Evolutionary conservation across 192 early-diverging fungal species (phyloP).

Genomic region (Linnemannia schmuckeri): DNA sequence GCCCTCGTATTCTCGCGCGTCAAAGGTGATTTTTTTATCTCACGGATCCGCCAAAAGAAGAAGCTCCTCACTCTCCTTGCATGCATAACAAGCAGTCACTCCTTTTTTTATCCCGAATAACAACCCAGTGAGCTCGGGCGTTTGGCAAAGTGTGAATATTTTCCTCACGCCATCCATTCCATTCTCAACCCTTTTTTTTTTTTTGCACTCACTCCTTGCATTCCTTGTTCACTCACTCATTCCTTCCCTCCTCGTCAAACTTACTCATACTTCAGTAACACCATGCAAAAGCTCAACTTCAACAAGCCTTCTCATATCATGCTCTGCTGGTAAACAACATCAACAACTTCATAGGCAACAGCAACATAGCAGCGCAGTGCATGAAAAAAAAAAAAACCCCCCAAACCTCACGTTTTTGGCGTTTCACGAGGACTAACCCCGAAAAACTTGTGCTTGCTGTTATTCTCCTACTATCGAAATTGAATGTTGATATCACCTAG

Average conservation of each 20-base stretch:
- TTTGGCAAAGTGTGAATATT: neutral
- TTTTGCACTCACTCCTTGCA: neutral
- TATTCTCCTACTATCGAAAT: neutral
- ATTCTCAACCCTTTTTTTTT: neutral
- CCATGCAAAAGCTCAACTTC: slow-evolving; percentile 39
- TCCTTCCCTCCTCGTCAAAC: neutral
- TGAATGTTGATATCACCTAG: neutral
- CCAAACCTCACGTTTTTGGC: too few relatives aligned
- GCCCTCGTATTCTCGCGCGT: neutral
- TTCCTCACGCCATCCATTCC: slow-evolving; percentile 2
- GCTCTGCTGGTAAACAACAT: slow-evolving; percentile 38
- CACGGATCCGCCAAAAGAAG: slow-evolving; percentile 9
- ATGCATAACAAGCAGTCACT: slow-evolving; percentile 5
- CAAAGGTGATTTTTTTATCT: neutral
- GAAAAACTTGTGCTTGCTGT: neutral
- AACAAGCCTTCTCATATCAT: slow-evolving; percentile 57
- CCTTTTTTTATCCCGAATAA: neutral
- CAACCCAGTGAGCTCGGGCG: neutral
- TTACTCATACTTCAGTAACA: neutral
- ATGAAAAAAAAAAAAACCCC: too few relatives aligned
- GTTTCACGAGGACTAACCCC: neutral
- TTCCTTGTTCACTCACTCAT: neutral
- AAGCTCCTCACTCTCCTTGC: neutral
- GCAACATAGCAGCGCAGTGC: neutral
- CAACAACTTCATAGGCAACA: too few relatives aligned